Evolutionary conservation across 805 yeast genomes (phyloP).

Genomic region (Hanseniaspora lachancei): DNA sequence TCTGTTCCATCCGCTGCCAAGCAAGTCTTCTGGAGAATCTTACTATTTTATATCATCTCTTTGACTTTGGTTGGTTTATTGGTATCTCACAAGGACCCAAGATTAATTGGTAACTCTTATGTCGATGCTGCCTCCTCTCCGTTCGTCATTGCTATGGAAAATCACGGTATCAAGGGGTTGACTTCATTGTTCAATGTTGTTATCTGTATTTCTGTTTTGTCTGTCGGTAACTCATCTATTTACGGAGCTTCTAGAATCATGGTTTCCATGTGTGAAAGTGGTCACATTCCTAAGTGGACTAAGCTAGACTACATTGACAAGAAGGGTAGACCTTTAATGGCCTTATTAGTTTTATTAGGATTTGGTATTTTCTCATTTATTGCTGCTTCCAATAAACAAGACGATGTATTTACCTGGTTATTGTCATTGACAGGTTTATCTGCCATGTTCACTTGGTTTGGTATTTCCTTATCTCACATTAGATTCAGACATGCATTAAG

Average conservation of each 20-base stretch:
- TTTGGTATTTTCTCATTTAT: slow-evolving; percentile 49
- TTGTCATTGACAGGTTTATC: slow-evolving; percentile 50
- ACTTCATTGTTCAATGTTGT: slow-evolving; percentile 59
- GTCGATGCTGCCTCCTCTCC: slow-evolving; percentile 64
- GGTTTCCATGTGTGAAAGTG: slow-evolving; percentile 49
- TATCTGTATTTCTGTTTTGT: slow-evolving; percentile 49
- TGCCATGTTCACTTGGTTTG: slow-evolving; percentile 50
- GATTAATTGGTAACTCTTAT: slow-evolving; percentile 36
- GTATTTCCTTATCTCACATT: slow-evolving; percentile 46
- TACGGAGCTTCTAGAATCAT: slow-evolving; percentile 58
- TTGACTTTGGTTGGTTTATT: slow-evolving; percentile 35
- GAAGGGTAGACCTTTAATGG: slow-evolving; percentile 53
- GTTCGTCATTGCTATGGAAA: slow-evolving; percentile 58
- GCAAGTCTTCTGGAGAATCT: slow-evolving; percentile 45
- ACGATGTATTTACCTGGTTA: slow-evolving; percentile 50
- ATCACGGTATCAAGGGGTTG: slow-evolving; percentile 50
- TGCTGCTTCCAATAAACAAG: slow-evolving; percentile 40
- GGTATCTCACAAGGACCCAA: slow-evolving; percentile 34
- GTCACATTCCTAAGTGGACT: slow-evolving; percentile 39
- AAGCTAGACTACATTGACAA: slow-evolving; percentile 49
- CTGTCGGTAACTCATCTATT: slow-evolving; percentile 61
- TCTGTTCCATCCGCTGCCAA: slow-evolving; percentile 40
- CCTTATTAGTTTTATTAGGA: slow-evolving; percentile 36
- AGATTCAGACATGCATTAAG: slow-evolving; percentile 52
- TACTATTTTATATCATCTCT: slow-evolving; percentile 36